Evolutionary conservation across 2,329 filamentous ascomycete genomes (phyloP).

Genomic region (Exophiala mesophila): DNA sequence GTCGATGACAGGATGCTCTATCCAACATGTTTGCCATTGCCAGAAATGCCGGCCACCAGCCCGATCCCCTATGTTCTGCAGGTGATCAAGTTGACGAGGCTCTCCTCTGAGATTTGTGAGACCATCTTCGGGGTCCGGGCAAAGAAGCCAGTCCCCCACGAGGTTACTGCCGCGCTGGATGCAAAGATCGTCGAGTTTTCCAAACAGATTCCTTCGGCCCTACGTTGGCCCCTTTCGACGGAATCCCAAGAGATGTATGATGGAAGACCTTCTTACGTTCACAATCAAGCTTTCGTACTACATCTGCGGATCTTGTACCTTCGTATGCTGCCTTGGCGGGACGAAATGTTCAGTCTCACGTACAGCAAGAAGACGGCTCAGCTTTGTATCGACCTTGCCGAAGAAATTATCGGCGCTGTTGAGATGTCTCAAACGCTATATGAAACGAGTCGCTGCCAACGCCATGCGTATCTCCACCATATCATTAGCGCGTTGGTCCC

Average conservation of each 20-base stretch:
- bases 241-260: not conserved
- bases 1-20: not conserved
- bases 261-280: not conserved
- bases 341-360: not conserved
- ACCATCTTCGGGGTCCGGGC: not conserved
- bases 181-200: not conserved
- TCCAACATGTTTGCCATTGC: not conserved
- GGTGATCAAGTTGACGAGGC: not conserved
- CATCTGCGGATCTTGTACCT: too few relatives aligned
- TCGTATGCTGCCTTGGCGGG: not conserved
- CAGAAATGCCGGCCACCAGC: not conserved
- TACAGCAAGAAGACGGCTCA: not conserved
- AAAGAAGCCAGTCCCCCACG: not conserved
- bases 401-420: not conserved
- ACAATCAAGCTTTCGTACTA: too few relatives aligned
- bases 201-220: not conserved
- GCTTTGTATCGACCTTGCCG: not conserved
- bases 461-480: slow-evolving; percentile 1
- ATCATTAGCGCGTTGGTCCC: not conserved
- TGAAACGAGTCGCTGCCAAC: not conserved
- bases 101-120: slow-evolving; percentile 3
- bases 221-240: not conserved
- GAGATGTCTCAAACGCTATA: not conserved
- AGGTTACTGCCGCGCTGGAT: slow-evolving; percentile 1
- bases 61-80: not conserved